Conservation (phyloP, 192 early-diverging fungal species). For the Paraglomus occultum region DNA sequence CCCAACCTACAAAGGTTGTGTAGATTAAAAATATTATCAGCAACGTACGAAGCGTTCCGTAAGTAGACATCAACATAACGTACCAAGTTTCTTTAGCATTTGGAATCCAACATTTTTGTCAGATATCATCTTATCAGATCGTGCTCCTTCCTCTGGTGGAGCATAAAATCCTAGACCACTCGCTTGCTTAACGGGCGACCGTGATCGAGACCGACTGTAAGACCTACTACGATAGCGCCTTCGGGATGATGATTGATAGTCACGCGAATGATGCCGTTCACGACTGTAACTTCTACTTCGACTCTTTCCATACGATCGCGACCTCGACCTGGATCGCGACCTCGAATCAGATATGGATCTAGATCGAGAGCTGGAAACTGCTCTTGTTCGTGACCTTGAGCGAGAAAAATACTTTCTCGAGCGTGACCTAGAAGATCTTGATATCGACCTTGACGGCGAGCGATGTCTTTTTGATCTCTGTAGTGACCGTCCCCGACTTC, state of each 20-base stretch:
- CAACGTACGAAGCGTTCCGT: background rate
- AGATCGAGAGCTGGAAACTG: background rate
- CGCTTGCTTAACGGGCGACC: slow-evolving; percentile 1
- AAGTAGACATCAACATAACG: background rate
- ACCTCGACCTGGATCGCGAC: slow-evolving; percentile 21
- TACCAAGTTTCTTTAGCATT: slow-evolving; percentile 30
- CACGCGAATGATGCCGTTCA: slow-evolving; percentile 1
- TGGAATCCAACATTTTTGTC: slow-evolving; percentile 29
- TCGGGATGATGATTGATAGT: slow-evolving; percentile 15
- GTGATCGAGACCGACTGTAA: slow-evolving; percentile 18
- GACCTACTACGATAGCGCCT: slow-evolving; percentile 20
- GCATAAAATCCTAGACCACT: slow-evolving; percentile 14
- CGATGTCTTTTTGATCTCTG: slow-evolving; percentile 8
- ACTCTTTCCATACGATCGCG: slow-evolving; percentile 3
- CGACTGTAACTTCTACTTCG: slow-evolving; percentile 20
- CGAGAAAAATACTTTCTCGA: slow-evolving; percentile 8
- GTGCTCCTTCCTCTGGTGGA: background rate
- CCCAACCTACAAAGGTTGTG: slow-evolving; percentile 18
- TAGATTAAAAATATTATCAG: background rate
- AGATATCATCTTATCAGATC: slow-evolving; percentile 31
- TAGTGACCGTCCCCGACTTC: slow-evolving; percentile 19
- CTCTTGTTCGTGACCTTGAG: slow-evolving; percentile 2
- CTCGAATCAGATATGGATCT: slow-evolving; percentile 17
- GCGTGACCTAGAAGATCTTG: slow-evolving; percentile 7
- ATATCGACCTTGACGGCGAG: background rate